Base-by-base conservation (phyloP, 2,329 filamentous ascomycete species). In the Dryadomyces sulphureus region DNA sequence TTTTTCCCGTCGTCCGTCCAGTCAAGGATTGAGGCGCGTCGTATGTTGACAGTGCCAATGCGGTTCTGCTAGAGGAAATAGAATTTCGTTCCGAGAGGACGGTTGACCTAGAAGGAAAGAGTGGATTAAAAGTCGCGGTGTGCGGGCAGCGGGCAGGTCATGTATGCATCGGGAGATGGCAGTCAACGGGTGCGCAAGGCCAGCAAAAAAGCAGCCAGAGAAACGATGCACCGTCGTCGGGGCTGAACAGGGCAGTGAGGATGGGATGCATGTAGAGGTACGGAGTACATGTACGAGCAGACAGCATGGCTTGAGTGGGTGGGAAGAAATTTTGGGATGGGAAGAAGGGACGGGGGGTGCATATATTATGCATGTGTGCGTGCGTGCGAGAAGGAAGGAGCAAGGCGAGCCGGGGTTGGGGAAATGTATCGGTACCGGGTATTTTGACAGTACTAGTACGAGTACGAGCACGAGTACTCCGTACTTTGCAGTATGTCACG, bases 111-210 rank as follows among this genome's bases (percentile, higher is more conserved):
- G 41, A 39, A 22, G 27, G 43, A 36, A 38, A 44, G 34, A 27
- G 42, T 38, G 42, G 46, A 19, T 36, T 44, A 41, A 40, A 45
- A 45, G 43, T 36, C 41, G 39, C 43, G 42, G 45, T 34, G 32
- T 43, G 41, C 34, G 38, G 49, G 47, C 32, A 35, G 49, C 43
- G 49, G 38, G 47, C 45, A 46, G 43, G 48, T 48, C 49, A 51
- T 48, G 48, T 49, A 48, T 35, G 34, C 36, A 46, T 44, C 41
- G 30, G 41, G 34, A 45, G 41, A 45, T 36, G 45, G 34, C 46
- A 42, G 48, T 43, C 32, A 39, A 46, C 30, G 25, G 41, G 20
- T 22, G 34, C 16, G 41, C 41, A 22, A 43, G 41, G 41, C 41
- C 22, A 44, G 42, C 20, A 34, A 44, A 42, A 30, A 43, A 20